phyloP scores from a whole-genome alignment of 1,139 yeast genomes.

The Lizanozyma gosingica region DNA sequence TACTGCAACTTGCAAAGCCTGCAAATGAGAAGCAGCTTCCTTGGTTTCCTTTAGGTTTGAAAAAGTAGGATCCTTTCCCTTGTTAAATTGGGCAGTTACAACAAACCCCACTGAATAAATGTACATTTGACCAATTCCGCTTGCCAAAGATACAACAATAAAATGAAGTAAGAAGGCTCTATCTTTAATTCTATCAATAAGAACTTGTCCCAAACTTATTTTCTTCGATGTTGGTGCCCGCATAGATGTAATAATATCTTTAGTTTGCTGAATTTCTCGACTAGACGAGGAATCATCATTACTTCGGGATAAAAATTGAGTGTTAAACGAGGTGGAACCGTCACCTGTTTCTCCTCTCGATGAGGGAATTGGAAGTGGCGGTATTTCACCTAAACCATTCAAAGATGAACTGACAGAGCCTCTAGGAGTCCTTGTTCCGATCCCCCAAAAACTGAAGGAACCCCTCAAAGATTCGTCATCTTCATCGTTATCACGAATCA shows the following conservation, averaged over 20 bases:
- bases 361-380: neutral
- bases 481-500: slow-evolving; percentile 2
- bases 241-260: neutral
- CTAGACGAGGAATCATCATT: neutral
- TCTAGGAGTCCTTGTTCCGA: slow-evolving; percentile 20
- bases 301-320: neutral
- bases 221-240: slow-evolving; percentile 1
- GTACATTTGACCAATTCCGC: slow-evolving; percentile 36
- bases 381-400: neutral
- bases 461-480: slow-evolving; percentile 18
- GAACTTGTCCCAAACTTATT: neutral
- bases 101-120: slow-evolving; percentile 38
- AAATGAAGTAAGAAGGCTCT: slow-evolving; percentile 25
- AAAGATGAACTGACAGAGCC: slow-evolving; percentile 13
- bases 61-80: slow-evolving; percentile 2
- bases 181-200: slow-evolving; percentile 6
- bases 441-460: slow-evolving; percentile 34
- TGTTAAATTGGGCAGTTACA: slow-evolving; percentile 31
- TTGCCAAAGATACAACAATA: slow-evolving; percentile 23
- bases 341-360: neutral
- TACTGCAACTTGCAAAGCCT: slow-evolving; percentile 36
- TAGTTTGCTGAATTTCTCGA: neutral
- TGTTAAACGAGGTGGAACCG: neutral
- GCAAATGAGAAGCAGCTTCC: slow-evolving; percentile 22
- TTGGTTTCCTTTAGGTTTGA: neutral